Percentiles rank a stretch among this genome's conserved stretches.
phyloP scores from a whole-genome alignment of 192 early-diverging fungal genomes.

The Chytriomyces sp. region DNA sequence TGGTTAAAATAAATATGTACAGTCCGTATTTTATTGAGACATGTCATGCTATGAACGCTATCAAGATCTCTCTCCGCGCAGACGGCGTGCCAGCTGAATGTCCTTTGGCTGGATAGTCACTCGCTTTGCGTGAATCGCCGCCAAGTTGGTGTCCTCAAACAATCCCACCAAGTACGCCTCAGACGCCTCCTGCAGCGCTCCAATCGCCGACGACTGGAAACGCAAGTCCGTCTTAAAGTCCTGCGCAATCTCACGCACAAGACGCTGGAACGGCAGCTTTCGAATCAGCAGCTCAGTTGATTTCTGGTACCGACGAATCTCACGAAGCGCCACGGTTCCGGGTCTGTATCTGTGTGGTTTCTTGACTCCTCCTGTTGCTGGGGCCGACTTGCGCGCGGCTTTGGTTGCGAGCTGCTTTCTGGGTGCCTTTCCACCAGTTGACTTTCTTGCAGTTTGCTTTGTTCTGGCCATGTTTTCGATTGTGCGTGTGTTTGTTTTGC shows the following conservation, averaged over 20 bases:
- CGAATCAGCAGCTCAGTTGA: slow-evolving; percentile 85
- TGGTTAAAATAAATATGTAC: too few species aligned
- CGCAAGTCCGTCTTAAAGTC: slow-evolving; percentile 99
- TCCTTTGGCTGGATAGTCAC: slow-evolving; percentile 99
- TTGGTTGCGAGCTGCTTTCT: slow-evolving; percentile 96
- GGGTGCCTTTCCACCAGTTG: slow-evolving; percentile 98
- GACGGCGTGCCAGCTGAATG: slow-evolving; percentile 96
- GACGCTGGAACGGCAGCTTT: slow-evolving; percentile 87
- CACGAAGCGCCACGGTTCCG: slow-evolving; percentile 81
- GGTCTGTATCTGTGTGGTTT: slow-evolving; percentile 90
- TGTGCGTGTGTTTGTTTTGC: slow-evolving; percentile 18
- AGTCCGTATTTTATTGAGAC: too few species aligned
- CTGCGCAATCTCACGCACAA: slow-evolving; percentile 99
- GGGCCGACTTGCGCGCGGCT: slow-evolving; percentile 97
- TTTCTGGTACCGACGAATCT: slow-evolving; percentile 90
- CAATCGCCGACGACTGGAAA: slow-evolving; percentile 99
- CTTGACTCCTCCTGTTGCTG: slow-evolving; percentile 79
- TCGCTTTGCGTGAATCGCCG: slow-evolving; percentile 97
- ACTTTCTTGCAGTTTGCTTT: slow-evolving; percentile 98
- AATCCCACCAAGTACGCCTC: slow-evolving; percentile 64
- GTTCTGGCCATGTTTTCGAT: slow-evolving; percentile 65
- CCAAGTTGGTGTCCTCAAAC: slow-evolving; percentile 91
- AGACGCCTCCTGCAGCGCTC: slow-evolving; percentile 97
- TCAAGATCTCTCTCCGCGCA: slow-evolving; percentile 53
- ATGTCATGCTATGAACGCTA: slow-evolving; percentile 1